Evolutionary conservation across 1,284 basidiomycete species (phyloP).

Genomic region (Porogramme epimiltina): DNA sequence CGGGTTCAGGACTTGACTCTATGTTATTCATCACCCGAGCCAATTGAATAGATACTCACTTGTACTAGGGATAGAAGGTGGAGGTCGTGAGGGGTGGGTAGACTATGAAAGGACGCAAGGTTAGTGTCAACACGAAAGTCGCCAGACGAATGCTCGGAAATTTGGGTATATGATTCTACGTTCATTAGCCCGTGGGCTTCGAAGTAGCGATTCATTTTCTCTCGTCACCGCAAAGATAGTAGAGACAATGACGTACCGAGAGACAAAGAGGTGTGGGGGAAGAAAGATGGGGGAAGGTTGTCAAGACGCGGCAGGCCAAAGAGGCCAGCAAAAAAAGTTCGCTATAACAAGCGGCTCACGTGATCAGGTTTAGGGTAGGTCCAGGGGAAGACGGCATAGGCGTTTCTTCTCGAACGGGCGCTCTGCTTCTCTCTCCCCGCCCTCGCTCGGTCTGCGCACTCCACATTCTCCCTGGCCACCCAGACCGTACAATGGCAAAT

Average conservation of each 20-base stretch:
- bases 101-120: too few relatives aligned
- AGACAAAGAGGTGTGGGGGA: neutral
- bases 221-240: constrained; percentile 52
- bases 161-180: constrained; percentile 78
- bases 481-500: constrained; percentile 61
- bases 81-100: too few relatives aligned
- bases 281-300: constrained; percentile 14
- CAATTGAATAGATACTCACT: constrained; percentile 40
- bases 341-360: constrained; percentile 28
- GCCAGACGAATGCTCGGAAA: constrained; percentile 61
- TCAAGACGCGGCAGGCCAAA: neutral
- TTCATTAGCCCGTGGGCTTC: constrained; percentile 72
- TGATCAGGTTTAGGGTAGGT: constrained; percentile 44
- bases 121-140: constrained; percentile 10
- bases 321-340: constrained; percentile 17
- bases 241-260: constrained; percentile 12
- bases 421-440: constrained; percentile 33
- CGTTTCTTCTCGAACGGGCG: constrained; percentile 21
- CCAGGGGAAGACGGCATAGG: constrained; percentile 13
- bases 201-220: constrained; percentile 81
- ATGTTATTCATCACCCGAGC: constrained; percentile 65
- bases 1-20: constrained; percentile 86
- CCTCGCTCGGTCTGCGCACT: constrained; percentile 22
- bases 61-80: too few relatives aligned
- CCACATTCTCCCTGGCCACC: constrained; percentile 22